Percentiles rank a stretch among this genome's conserved stretches.
phyloP scores from a whole-genome alignment of 2,329 filamentous ascomycete genomes.

The Aspergillus sp. region DNA sequence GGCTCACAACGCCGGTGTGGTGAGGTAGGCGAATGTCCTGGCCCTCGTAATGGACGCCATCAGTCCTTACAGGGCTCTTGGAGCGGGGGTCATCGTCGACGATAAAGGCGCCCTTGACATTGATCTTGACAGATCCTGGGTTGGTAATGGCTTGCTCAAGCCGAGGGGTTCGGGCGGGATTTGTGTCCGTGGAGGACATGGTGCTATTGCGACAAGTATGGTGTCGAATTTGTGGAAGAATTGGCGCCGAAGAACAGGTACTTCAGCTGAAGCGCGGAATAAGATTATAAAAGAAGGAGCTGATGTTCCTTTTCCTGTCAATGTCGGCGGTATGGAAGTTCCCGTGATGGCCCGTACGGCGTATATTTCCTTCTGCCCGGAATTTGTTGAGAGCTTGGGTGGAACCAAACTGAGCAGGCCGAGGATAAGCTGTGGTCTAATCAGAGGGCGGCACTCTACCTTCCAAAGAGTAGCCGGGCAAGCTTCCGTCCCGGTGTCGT shows the following conservation, averaged over 20 bases:
- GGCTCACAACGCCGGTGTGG: conserved; percentile 91
- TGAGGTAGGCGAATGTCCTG: conserved; percentile 96
- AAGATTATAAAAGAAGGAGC: conserved; percentile 1
- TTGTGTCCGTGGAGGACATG: conserved; percentile 35
- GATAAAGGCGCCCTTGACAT: conserved; percentile 94
- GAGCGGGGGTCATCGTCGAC: conserved; percentile 72
- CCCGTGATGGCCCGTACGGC: conserved; percentile 47
- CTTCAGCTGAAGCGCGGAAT: conserved; percentile 23
- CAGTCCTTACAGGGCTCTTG: conserved; percentile 51
- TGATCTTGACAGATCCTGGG: conserved; percentile 79
- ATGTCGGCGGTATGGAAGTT: conserved; percentile 24
- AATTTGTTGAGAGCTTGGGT: conserved; percentile 20
- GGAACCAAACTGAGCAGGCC: conserved; percentile 12
- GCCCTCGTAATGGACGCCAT: conserved; percentile 68
- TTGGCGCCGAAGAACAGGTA: conserved; percentile 10
- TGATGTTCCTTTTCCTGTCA: conserved; percentile 7
- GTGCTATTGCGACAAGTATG: conserved; percentile 1
- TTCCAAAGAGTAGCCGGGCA: not conserved
- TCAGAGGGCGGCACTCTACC: not conserved
- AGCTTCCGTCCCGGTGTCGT: not conserved
- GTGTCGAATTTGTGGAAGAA: not conserved
- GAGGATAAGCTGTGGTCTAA: conserved; percentile 8
- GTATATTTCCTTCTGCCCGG: conserved; percentile 47
- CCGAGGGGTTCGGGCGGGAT: conserved; percentile 27
- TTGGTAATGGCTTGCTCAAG: conserved; percentile 54